A percentile compares a stretch with the other conserved stretches of the same genome.
Evolutionary conservation across 306 rosid genomes (phyloP).

Genomic region (Cicer cuneatum): DNA sequence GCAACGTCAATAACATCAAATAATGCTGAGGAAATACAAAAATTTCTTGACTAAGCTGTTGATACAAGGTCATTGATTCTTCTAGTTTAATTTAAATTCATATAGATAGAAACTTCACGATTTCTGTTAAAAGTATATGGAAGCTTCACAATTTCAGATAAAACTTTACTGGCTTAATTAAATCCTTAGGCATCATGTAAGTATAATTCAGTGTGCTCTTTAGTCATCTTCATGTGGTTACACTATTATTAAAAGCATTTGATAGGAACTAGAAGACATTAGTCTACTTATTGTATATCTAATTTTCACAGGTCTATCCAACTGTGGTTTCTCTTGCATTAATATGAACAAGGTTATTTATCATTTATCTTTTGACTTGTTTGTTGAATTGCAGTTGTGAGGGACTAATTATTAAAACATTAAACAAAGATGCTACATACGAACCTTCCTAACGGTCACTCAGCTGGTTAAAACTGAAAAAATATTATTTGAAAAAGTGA

Average conservation of each 20-base stretch:
- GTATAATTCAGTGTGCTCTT: slow-evolving; percentile 17
- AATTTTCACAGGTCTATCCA: slow-evolving; percentile 19
- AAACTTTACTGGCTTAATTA: slow-evolving; percentile 3
- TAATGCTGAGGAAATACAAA: slow-evolving; percentile 90
- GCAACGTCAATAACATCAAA: slow-evolving; percentile 88
- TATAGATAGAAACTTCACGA: slow-evolving; percentile 30
- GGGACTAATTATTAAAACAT: slow-evolving; percentile 88
- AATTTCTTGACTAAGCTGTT: slow-evolving; percentile 80
- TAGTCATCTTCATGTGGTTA: slow-evolving; percentile 24
- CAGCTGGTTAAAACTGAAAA: slow-evolving; percentile 95
- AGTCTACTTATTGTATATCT: slow-evolving; percentile 18
- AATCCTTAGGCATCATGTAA: slow-evolving; percentile 25
- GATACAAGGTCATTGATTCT: slow-evolving; percentile 62
- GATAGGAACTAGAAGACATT: not conserved
- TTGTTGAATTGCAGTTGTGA: slow-evolving; percentile 71
- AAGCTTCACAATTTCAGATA: not conserved
- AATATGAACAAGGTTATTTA: slow-evolving; percentile 6
- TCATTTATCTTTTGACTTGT: slow-evolving; percentile 25
- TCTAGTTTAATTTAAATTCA: slow-evolving; percentile 37
- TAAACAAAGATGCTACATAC: slow-evolving; percentile 81
- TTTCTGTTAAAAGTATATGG: not conserved
- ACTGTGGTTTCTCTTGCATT: slow-evolving; percentile 11
- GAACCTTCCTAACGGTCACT: slow-evolving; percentile 90
- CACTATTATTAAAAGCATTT: slow-evolving; percentile 12
- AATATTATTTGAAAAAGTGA: slow-evolving; percentile 83